Evolutionary conservation across 2,329 filamentous ascomycete genomes (phyloP).

Genomic region (Aspergillus aculeatinus): DNA sequence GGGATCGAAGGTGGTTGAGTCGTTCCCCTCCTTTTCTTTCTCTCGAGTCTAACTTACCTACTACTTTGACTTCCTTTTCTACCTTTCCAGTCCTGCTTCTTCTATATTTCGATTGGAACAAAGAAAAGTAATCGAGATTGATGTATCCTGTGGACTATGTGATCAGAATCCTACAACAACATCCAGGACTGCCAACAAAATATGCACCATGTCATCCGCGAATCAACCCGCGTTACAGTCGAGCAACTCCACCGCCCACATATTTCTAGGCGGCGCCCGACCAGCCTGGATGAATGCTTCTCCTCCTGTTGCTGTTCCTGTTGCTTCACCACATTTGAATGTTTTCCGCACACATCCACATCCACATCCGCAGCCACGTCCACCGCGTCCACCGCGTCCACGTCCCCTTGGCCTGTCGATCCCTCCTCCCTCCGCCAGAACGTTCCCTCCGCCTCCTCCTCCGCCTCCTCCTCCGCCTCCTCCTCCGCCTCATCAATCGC

Average conservation of each 20-base stretch:
- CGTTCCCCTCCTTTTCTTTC: too few species aligned
- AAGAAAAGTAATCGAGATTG: too few species aligned
- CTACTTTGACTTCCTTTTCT: too few species aligned
- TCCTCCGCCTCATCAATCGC: background rate
- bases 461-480: background rate
- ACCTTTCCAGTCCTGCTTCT: too few species aligned
- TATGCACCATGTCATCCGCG: background rate
- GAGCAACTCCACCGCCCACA: slow-evolving; percentile 41
- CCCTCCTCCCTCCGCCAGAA: background rate
- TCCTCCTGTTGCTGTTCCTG: background rate
- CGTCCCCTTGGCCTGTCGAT: background rate
- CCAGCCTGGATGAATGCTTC: slow-evolving; percentile 40
- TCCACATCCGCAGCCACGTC: background rate
- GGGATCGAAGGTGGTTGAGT: too few species aligned
- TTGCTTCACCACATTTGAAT: background rate
- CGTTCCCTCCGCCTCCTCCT: background rate
- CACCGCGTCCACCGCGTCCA: background rate
- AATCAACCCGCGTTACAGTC: slow-evolving; percentile 19
- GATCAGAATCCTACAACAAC: too few species aligned
- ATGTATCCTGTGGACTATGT: too few species aligned
- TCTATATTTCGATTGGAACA: too few species aligned
- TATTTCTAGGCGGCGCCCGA: slow-evolving; percentile 40
- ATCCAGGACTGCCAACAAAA: background rate
- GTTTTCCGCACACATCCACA: background rate
- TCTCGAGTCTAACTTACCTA: too few species aligned